Evolutionary conservation across 495 filamentous ascomycete genomes (phyloP), one percentile per base, ranked within the genome.

Genomic region (Xylaria telfairii): DNA sequence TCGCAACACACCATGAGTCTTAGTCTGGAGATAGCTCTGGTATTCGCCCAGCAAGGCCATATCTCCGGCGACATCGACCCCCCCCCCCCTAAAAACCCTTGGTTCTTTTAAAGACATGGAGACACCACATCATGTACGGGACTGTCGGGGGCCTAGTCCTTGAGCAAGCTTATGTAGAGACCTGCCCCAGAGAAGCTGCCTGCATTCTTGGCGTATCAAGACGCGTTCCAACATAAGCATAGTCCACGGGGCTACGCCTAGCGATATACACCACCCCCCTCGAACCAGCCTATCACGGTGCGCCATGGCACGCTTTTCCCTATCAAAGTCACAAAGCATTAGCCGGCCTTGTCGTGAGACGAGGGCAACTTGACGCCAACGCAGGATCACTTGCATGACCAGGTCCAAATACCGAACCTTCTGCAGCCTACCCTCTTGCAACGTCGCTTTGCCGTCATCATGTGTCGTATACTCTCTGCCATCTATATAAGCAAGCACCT

Each of bases 321-420:
- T 30, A 51, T 47, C 46, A 49, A 49, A 47, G 28, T 42, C 26
- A 21, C 62, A 17, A 65, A 37, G 42, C 62, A 30, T 34, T 47
- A 41, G 26, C 37, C 24, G 41, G 62, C 41, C 62, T 65, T 49
- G 56, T 65, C 49, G 65, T 67, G 34, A 42, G 47, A 57, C 47
- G 60, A 67, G 26, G 17, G 32, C 49, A 67, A 57, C 65, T 39
- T 67, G 47, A 70, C 68, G 47, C 68, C 68, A 59, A 70, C 61
- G 68, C 68, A 70, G 54, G 68, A 70, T 70, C 68, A 70, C 68
- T 44, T 65, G 68, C 68, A 70, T 70, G n/a, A 70, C 37, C 21
- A 65, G 47, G 46, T 49, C 59, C 34, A 63, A 70, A 65, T 70
- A 64, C 68, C 68, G 68, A 59, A 62, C 59, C 59, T 70, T 39